Evolutionary conservation across 257 asterid genomes (phyloP).

Genomic region (Solanum etuberosum): DNA sequence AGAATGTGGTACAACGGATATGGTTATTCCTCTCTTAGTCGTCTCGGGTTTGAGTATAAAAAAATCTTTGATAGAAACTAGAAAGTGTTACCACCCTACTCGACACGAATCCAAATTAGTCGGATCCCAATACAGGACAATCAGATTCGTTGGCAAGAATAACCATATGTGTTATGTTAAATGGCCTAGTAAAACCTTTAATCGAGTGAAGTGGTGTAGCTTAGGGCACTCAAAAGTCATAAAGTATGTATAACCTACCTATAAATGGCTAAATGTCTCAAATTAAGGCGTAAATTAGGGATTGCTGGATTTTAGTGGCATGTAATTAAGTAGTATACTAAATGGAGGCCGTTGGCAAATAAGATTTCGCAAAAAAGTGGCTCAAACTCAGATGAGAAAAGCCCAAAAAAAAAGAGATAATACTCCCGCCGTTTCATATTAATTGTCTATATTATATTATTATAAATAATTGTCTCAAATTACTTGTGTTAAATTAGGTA

Average conservation of each 20-base stretch:
- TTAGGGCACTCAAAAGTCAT: background rate
- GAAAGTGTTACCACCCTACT: too few relatives aligned
- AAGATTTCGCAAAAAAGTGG: background rate
- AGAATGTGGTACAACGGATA: too few relatives aligned
- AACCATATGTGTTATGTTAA: background rate
- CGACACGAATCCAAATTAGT: too few relatives aligned
- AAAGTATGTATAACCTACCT: background rate
- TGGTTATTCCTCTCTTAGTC: too few relatives aligned
- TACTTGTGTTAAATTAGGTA: too few relatives aligned
- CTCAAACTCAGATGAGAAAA: background rate
- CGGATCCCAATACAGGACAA: background rate
- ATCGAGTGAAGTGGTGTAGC: background rate
- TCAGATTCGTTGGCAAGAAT: background rate
- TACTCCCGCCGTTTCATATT: too few relatives aligned
- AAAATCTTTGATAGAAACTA: too few relatives aligned
- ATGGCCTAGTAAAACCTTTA: background rate
- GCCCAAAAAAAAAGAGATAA: background rate
- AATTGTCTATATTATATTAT: too few relatives aligned
- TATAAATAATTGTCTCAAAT: too few relatives aligned
- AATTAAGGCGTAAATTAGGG: background rate
- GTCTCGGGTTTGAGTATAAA: too few relatives aligned
- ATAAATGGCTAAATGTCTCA: background rate
- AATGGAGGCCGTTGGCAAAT: background rate
- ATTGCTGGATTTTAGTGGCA: background rate
- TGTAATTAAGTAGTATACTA: background rate